Evolutionary conservation across 768 basidiomycete genomes (phyloP), one percentile per base, ranked within the genome.

Genomic region (Daedaleopsis sinensis): DNA sequence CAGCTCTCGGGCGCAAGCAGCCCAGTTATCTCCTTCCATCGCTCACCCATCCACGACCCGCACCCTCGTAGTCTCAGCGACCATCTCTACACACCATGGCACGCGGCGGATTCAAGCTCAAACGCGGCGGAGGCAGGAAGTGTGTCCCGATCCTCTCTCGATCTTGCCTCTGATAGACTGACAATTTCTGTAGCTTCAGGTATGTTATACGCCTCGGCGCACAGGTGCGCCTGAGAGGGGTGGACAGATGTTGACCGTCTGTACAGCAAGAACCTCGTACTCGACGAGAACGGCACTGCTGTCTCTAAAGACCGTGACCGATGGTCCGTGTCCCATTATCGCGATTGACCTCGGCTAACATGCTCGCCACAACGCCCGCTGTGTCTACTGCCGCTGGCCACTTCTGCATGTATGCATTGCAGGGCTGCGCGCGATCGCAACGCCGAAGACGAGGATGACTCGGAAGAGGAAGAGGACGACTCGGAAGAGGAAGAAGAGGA

Each of bases 81-180:
- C 19, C 55, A 46, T 24, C 43, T 9, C 38, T 21, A 9, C 11
- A 38, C 23, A 8, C 27, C 18, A 72, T 72, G 71, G 71, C 67
- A 47, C 58, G 71, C 87, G 91, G 93, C 63, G 92, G 89, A 75
- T 93, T 84, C 78, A 94, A 94, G 82, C 80, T 86, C 66, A 91
- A 88, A 71, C 91, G 94, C 54, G 94, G 94, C 66, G 94, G 94
- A 39, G 94, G 94, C 54, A 84, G 94, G 62, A 87, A 79, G 71
- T 72, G 58, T 48, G 24, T 44, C 43, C 48, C 59, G 59, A 67
- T 67, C 62, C 38, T 16, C 52, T 18, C 48, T 55, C 46, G 59
- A 54, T 54, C 27, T 50, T 1, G 61, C 52, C 13, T 42, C 57
- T 24, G 24, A 32, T 32, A 7, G 7, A 32, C 27, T 32, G 4